Base-by-base conservation (phyloP, 1,284 basidiomycete genomes). In the Wolfiporia cocos region DNA sequence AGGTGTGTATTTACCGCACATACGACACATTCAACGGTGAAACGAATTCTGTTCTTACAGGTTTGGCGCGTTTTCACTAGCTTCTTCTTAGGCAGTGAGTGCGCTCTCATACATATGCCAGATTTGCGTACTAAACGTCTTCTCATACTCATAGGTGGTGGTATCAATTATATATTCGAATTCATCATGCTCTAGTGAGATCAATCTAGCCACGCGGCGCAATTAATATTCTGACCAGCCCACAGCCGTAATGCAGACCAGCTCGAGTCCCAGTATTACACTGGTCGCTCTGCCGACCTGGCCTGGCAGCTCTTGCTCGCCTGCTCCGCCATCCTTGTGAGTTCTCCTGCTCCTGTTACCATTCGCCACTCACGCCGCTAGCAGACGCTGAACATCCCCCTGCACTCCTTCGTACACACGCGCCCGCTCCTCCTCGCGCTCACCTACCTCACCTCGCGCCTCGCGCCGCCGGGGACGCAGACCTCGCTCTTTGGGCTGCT, bases 31-130 rank as follows among this genome's bases (percentile, higher is more conserved):
- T 24, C 15, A 10, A 11, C 31, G 26, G 14, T 34, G n/a, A 23
- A 5, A n/a, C 22, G 14, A 11, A 23, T 35, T 12, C 28, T 32
- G 24, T 35, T 6, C 24, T 9, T 28, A 15, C 59, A 93, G 79
- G 20, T 93, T 37, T 92, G 89, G 86, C 72, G 91, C 51, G 51
- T 86, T 9, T 76, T 78, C 54, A 84, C 87, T 1, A 81, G 78
- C 37, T 86, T 92, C 69, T 89, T 92, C 57, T 68, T 82, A 20
- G 89, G 83, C 52, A 73, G 86, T 84, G 43, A 62, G 76, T 65
- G 17, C 11, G 19, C 9, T 18, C 11, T 18, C 5, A 20, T 21
- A 7, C 30, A n/a, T 19, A 18, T 18, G 22, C 11, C 10, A 29
- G 5, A 5, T n/a, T 32, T 14, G 19, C 3, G 3, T 3, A 23